phyloP scores from a whole-genome alignment of 495 filamentous ascomycete genomes.

The Rusavskia elegans region DNA sequence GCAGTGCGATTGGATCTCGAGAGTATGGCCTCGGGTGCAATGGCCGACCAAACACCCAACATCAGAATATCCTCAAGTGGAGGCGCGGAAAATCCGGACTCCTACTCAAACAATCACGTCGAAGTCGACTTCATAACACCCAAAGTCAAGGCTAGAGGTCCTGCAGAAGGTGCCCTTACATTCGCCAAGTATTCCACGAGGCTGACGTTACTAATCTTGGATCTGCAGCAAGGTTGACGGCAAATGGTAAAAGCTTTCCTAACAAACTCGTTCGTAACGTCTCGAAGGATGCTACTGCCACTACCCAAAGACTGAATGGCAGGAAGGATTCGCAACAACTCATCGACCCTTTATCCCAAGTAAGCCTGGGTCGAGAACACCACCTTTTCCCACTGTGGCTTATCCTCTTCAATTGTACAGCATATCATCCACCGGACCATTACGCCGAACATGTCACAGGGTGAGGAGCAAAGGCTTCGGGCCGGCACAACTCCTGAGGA shows the following conservation, averaged over 20 bases:
- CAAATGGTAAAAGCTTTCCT: constrained; percentile 16
- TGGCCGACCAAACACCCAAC: background rate
- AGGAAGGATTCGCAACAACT: constrained; percentile 14
- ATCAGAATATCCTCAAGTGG: background rate
- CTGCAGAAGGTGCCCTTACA: background rate
- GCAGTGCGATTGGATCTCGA: background rate
- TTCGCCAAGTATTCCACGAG: background rate
- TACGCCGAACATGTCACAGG: constrained; percentile 50
- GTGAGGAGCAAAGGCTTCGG: constrained; percentile 36
- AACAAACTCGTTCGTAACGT: constrained; percentile 16
- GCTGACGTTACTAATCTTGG: constrained; percentile 2
- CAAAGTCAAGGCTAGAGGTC: background rate
- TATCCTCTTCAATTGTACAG: constrained; percentile 24
- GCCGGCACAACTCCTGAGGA: constrained; percentile 36
- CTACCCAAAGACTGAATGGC: constrained; percentile 1
- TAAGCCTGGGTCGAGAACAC: constrained; percentile 17
- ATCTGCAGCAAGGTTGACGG: constrained; percentile 10
- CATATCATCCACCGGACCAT: constrained; percentile 76
- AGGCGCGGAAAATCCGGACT: background rate
- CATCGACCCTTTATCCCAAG: constrained; percentile 42
- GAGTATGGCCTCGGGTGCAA: background rate
- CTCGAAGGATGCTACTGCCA: background rate
- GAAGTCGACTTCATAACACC: background rate
- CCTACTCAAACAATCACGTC: background rate
- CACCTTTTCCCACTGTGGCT: background rate